These are phyloP conservation scores for Arctium minus DNA, from an alignment of 129 eudicot genomes.

Conservation along the genomic window DNA sequence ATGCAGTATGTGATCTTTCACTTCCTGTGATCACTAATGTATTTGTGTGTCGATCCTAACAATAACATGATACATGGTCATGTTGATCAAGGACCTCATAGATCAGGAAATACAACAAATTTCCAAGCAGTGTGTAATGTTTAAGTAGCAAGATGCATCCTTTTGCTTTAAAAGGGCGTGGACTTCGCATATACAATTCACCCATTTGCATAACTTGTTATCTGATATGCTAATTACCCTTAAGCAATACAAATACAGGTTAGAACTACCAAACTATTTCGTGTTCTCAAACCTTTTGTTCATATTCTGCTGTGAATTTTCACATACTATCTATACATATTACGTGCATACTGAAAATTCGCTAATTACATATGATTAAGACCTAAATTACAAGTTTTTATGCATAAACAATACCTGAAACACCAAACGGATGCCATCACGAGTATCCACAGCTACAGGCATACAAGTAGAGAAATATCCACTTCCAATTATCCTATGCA, in stretches of 20 bases:
- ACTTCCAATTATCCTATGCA: conserved; percentile 82
- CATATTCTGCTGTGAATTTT: not conserved
- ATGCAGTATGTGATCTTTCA: not conserved
- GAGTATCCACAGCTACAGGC: conserved; percentile 96
- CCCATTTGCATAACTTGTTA: conserved; percentile 4
- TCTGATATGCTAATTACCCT: not conserved
- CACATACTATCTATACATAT: not conserved
- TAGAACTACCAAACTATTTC: not conserved
- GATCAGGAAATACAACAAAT: not conserved
- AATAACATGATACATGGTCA: not conserved
- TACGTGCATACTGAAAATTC: not conserved
- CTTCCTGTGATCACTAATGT: not conserved
- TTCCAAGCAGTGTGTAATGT: not conserved
- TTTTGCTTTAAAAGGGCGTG: not conserved
- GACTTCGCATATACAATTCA: not conserved
- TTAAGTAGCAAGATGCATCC: not conserved
- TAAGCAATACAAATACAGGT: conserved; percentile 3
- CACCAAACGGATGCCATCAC: conserved; percentile 88
- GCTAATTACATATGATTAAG: not conserved
- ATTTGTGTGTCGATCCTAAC: not conserved
- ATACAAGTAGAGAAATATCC: conserved; percentile 80
- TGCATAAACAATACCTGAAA: conserved; percentile 66
- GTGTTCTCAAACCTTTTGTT: not conserved
- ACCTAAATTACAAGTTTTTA: not conserved
- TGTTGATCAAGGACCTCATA: not conserved